Base-by-base conservation (phyloP, 2,329 filamentous ascomycete genomes). In the Colletotrichum shisoi region DNA sequence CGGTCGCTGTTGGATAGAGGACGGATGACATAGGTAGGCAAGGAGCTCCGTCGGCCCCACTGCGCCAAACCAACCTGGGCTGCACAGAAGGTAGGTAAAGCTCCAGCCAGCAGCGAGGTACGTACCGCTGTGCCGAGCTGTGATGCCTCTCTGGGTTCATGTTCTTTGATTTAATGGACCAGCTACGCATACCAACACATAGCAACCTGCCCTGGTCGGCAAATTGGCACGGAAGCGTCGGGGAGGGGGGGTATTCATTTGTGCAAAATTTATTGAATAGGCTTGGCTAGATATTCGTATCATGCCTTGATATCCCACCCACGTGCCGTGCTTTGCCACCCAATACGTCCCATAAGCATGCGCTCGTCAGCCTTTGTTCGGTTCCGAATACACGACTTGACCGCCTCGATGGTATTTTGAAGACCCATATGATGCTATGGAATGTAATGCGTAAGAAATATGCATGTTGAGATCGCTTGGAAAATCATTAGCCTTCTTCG, bases 1-100 rank as follows among this genome's bases (percentile, higher is more conserved):
- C 53, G 52, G 59, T 51, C 53, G 58, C 53, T 51, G 66, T 66
- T 67, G 46, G 53, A 44, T 52, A 21, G 54, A 62, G 49, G 59
- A 56, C n/a, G 63, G 67, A 69, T 69, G 67, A 67, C 67, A 67
- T 69, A 63, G 67, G 59, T 39, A 59, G 39, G n/a, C n/a, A n/a
- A n/a, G 51, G 49, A 62, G 52, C 64, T 62, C 44, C 44, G 48
- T 46, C 19, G 40, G 49, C 54, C 61, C 61, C 65, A 61, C 57
- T 42, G 46, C 37, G 31, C 31, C 31, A 34, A 34, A 34, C 31
- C 31, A 56, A 27, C 21, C 21, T 52, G 46, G 46, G 21, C 8
- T 31, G 27, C 27, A 31, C 7, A 8, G 27, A 31, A 31, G 27
- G 27, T 31, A 31, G 7, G 1, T 31, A 31, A 34, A 67, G 37